Base-by-base conservation (phyloP, 208 protist species). In the Endotrypanum monterogeii region DNA sequence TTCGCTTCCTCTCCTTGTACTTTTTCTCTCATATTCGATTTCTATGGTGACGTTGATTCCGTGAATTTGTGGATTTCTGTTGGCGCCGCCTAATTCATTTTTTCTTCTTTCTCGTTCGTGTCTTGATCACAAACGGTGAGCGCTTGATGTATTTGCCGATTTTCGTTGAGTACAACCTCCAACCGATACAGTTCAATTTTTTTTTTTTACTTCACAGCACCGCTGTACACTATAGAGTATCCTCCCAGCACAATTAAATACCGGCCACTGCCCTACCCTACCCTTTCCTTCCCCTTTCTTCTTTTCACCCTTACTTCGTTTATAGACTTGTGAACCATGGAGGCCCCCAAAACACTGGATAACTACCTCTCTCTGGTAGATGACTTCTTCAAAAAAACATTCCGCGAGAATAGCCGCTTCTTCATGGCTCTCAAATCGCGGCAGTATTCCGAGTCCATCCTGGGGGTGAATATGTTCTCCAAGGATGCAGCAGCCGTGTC, bases 371-470 rank as follows among this genome's bases (percentile, higher is more conserved):
- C 63, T 8, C 63, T 93, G 12, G 92, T 96, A 20, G 90, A 96
- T 74, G 89, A 96, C 71, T 94, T 95, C 73, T 95, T 96, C 52
- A 75, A 86, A 48, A 96, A 96, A 70, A 94, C 92, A 16, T 96
- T 96, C 57, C 86, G 92, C 44, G 88, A 96, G 76, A 85, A 95
- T 56, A 88, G 77, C 30, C 62, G 41, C 14, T 62, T 96, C 54
- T 94, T 95, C 73, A 35, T 93, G 50, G 87, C 88, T 23, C 82
- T 96, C 14, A 93, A 96, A 68, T 87, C 92, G 9, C 71, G 71
- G 46, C 92, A 96, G 81, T 87, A 85, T 71, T 88, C 89, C 20
- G 82, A 91, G 46, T 80, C 78, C 14, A 79, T 89, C 37, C 69
- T 83, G 9, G 85, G 78, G 1, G 73, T 73, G 44, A 83, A 87